Evolutionary conservation across 257 asterid genomes (phyloP), one percentile per base, ranked within the genome.

Genomic region (Perilla frutescens): DNA sequence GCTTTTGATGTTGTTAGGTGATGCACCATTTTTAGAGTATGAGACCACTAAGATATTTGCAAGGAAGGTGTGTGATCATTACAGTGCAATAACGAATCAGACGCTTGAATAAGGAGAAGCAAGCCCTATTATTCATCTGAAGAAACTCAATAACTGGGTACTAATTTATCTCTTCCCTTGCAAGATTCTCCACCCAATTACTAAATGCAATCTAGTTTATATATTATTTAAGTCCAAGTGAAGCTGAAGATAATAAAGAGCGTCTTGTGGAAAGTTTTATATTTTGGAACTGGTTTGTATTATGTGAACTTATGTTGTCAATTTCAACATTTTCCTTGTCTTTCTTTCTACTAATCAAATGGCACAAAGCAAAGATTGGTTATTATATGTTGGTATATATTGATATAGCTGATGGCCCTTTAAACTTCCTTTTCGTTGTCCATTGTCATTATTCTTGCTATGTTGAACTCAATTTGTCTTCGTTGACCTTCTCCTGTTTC

Each of bases 61-160:
- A 11, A 85, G 88, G 86, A 91, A 90, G 81, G 99, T 92, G 69
- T 98, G 97, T 68, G 98, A 92, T 76, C 98, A 95, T 89, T 95
- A 92, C 86, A 95, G 98, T 58, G 86, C 96, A 3, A 90, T 97
- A 81, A 92, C 94, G 71, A 95, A 95, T 71, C 99, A 95, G 81
- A 94, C 99, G 2, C 88, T 91, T 6, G 98, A 91, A 81, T 92
- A 94, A 79, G 87, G 98, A 49, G 98, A 94, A 88, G 95, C 96
- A n/a, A 94, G 99, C 84, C 98, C 97, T 0, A 92, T 95, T 41
- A 95, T 95, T 78, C 99, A 90, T 87, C 77, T 94, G 83, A 94
- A 91, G 93, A 94, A 94, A 80, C 98, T 94, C 51, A 94, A 94
- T 87, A 94, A 94, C 63, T 94, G 99, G 98, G 97, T 91, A 90